A percentile compares a stretch with the other conserved stretches of the same genome.
phyloP scores from a whole-genome alignment of 768 basidiomycete genomes.

The Hygrophoropsis aurantiaca region DNA sequence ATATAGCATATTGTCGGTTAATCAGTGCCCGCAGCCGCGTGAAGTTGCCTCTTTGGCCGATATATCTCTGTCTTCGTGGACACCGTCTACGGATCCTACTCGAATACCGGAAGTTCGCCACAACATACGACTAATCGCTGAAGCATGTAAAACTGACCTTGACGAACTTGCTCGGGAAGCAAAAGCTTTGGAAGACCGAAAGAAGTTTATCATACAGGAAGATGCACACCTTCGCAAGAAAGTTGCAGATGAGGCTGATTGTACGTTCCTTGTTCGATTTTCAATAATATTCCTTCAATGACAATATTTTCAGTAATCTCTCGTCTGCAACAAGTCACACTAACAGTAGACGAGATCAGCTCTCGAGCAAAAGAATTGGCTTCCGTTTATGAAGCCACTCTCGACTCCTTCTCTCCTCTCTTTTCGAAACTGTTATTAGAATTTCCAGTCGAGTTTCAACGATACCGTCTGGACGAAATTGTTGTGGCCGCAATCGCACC shows the following conservation, averaged over 20 bases:
- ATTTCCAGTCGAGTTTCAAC: slow-evolving; percentile 72
- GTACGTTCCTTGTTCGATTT: slow-evolving; percentile 42
- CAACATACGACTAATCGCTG: slow-evolving; percentile 85
- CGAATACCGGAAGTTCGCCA: slow-evolving; percentile 97
- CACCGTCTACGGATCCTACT: slow-evolving; percentile 81
- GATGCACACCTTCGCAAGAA: slow-evolving; percentile 67
- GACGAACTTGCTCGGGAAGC: slow-evolving; percentile 91
- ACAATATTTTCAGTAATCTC: slow-evolving; percentile 57
- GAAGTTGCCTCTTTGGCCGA: slow-evolving; percentile 87
- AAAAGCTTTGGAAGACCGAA: slow-evolving; percentile 75
- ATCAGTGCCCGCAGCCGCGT: slow-evolving; percentile 53
- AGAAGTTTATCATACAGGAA: slow-evolving; percentile 70
- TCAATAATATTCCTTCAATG: slow-evolving; percentile 8
- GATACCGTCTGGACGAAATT: slow-evolving; percentile 83
- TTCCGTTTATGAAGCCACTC: slow-evolving; percentile 64
- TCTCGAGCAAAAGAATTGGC: slow-evolving; percentile 62
- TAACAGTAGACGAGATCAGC: slow-evolving; percentile 72
- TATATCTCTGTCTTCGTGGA: slow-evolving; percentile 75
- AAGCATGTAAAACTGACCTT: slow-evolving; percentile 79
- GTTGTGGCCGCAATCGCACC: slow-evolving; percentile 92
- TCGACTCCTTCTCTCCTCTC: slow-evolving; percentile 70
- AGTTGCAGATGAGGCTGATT: slow-evolving; percentile 73
- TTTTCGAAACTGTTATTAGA: slow-evolving; percentile 73
- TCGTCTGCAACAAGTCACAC: slow-evolving; percentile 73
- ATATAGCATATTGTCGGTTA: slow-evolving; percentile 1